Percentiles rank a stretch among this genome's conserved stretches.
These are phyloP conservation scores for Boechera stricta DNA, from an alignment of 345 rosid genomes.

Conservation along the genomic window DNA sequence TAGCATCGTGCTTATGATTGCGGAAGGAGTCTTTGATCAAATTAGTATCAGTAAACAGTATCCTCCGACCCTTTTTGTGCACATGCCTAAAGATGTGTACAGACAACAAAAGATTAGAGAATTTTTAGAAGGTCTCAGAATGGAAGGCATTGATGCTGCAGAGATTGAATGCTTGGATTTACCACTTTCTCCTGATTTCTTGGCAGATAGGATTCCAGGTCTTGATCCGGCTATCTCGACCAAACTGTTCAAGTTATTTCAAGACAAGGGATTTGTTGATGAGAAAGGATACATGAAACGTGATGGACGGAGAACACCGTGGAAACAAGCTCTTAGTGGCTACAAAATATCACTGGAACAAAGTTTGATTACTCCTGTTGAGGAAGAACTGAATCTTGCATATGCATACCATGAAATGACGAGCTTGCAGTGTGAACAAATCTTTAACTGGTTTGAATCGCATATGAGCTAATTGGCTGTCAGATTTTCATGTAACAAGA, in stretches of 20 bases:
- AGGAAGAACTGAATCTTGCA: conserved; percentile 92
- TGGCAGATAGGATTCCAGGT: conserved; percentile 73
- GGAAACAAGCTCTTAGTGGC: conserved; percentile 64
- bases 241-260: conserved; percentile 62
- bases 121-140: conserved; percentile 57
- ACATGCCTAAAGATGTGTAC: conserved; percentile 79
- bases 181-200: conserved; percentile 55
- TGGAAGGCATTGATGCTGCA: conserved; percentile 72
- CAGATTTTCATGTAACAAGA: not conserved
- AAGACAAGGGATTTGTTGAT: conserved; percentile 65
- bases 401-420: conserved; percentile 96
- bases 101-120: conserved; percentile 73
- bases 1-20: conserved; percentile 82
- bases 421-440: conserved; percentile 78
- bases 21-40: conserved; percentile 73
- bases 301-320: conserved; percentile 72
- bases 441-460: conserved; percentile 90
- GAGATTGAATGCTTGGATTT: conserved; percentile 78
- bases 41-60: conserved; percentile 62
- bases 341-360: conserved; percentile 50
- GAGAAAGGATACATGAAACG: conserved; percentile 73
- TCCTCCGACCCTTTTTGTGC: conserved; percentile 88
- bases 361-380: conserved; percentile 67
- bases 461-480: conserved; percentile 56
- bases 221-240: conserved; percentile 55